phyloP scores from a whole-genome alignment of 805 yeast species.

The Candida sithepensis region DNA sequence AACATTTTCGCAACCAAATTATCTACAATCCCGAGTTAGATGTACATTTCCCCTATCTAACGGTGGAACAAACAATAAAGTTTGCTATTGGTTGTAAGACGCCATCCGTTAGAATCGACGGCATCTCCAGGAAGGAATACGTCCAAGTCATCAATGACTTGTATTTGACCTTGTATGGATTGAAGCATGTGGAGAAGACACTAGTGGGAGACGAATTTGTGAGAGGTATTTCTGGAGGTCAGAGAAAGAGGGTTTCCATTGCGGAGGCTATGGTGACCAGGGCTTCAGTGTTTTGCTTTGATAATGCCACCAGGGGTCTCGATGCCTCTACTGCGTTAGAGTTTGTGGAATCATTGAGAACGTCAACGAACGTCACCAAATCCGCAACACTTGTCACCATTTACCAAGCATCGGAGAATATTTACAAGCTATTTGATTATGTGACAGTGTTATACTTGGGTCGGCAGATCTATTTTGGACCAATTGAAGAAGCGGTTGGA shows the following conservation, averaged over 20 bases:
- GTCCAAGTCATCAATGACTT: constrained; percentile 40
- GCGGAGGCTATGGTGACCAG: constrained; percentile 71
- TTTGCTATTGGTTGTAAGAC: constrained; percentile 56
- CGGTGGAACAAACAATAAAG: constrained; percentile 51
- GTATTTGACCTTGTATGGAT: constrained; percentile 48
- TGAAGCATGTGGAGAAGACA: constrained; percentile 54
- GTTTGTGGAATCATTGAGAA: constrained; percentile 62
- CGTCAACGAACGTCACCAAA: constrained; percentile 10
- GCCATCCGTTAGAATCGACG: constrained; percentile 42
- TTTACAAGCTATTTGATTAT: constrained; percentile 61
- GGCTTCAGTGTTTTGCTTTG: constrained; percentile 67
- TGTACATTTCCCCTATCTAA: constrained; percentile 50
- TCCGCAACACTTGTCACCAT: constrained; percentile 18
- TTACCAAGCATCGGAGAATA: constrained; percentile 61
- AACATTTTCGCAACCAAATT: constrained; percentile 41
- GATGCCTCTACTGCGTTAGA: constrained; percentile 83
- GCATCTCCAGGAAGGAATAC: constrained; percentile 35
- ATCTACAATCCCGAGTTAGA: constrained; percentile 55
- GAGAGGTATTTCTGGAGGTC: constrained; percentile 79
- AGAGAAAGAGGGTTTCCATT: constrained; percentile 78
- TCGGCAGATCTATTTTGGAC: constrained; percentile 63
- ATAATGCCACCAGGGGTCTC: constrained; percentile 82
- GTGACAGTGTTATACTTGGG: constrained; percentile 59
- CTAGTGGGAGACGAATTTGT: constrained; percentile 62
- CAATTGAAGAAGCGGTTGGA: constrained; percentile 48